A percentile compares a stretch with the other conserved stretches of the same genome.
phyloP scores from a whole-genome alignment of 345 rosid genomes.

The Eucalyptus leucophloia region DNA sequence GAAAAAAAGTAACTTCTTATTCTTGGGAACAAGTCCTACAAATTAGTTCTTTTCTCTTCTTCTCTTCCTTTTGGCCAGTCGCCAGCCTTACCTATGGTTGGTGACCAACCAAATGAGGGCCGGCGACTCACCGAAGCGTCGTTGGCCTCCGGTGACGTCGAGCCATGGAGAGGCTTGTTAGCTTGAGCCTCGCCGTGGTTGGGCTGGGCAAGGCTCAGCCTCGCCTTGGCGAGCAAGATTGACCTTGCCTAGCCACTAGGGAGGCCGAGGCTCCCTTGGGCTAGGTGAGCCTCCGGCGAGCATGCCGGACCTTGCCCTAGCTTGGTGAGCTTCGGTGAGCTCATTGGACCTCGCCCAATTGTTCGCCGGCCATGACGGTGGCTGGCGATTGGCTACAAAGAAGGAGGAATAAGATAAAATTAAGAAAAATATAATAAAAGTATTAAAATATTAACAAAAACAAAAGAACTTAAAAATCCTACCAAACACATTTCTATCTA shows the following conservation, averaged over 20 bases:
- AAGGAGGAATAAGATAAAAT: too few species aligned
- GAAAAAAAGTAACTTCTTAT: accelerated
- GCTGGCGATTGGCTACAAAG: accelerated
- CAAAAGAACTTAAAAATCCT: accelerated
- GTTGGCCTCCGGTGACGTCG: accelerated
- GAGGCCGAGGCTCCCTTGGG: too few species aligned
- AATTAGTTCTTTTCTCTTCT: accelerated
- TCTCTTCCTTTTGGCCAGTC: accelerated
- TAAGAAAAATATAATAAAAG: too few species aligned
- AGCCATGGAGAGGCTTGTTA: accelerated
- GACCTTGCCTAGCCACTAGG: accelerated
- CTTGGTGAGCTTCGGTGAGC: accelerated
- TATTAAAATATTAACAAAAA: too few species aligned
- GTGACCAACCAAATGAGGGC: accelerated
- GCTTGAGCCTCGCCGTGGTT: accelerated
- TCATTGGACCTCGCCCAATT: accelerated
- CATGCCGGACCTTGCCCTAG: accelerated
- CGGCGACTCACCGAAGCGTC: accelerated
- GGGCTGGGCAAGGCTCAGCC: accelerated
- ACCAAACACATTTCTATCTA: accelerated
- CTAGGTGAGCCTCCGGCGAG: accelerated
- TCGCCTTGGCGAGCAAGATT: too few species aligned
- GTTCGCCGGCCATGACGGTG: accelerated
- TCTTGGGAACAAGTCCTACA: accelerated
- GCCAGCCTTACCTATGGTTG: accelerated